Conservation (phyloP, 2,329 filamentous ascomycete genomes). For the Dichotomopilus funicola region DNA sequence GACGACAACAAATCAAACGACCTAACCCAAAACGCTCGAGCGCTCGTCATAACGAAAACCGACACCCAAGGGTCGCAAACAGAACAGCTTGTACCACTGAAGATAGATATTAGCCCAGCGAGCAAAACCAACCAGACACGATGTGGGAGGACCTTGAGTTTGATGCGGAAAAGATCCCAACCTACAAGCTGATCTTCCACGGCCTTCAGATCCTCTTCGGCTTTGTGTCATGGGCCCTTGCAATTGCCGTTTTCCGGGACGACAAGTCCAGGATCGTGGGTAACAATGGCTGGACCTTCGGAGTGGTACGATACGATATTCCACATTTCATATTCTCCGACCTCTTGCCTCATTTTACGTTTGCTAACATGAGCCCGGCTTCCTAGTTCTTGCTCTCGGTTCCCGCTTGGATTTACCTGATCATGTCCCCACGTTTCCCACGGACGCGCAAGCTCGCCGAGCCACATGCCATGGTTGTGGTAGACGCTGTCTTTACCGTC, state of each 20-base stretch:
- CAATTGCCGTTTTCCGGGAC: constrained; percentile 52
- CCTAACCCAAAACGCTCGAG: too few species aligned
- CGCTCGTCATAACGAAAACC: background rate
- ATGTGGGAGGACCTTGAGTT: constrained; percentile 46
- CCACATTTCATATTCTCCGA: background rate
- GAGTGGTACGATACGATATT: constrained; percentile 44
- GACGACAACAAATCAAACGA: too few species aligned
- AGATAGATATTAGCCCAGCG: background rate
- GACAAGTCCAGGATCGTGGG: constrained; percentile 45
- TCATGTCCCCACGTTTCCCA: constrained; percentile 57
- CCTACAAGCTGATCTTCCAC: constrained; percentile 53
- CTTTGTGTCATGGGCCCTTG: constrained; percentile 52
- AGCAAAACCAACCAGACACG: constrained; percentile 7
- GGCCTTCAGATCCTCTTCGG: constrained; percentile 47
- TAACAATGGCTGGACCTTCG: constrained; percentile 58
- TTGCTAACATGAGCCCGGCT: background rate
- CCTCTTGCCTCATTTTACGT: background rate
- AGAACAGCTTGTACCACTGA: background rate
- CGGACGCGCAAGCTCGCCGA: constrained; percentile 56
- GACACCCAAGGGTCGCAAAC: background rate
- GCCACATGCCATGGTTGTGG: constrained; percentile 52
- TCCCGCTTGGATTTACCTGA: constrained; percentile 58
- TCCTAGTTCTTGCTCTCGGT: constrained; percentile 57
- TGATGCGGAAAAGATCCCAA: constrained; percentile 48
- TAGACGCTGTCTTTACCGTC: constrained; percentile 53